Percentiles rank a stretch among this genome's conserved stretches.
Conservation (phyloP, 2,329 filamentous ascomycete genomes). For the Juglanconis oblonga region DNA sequence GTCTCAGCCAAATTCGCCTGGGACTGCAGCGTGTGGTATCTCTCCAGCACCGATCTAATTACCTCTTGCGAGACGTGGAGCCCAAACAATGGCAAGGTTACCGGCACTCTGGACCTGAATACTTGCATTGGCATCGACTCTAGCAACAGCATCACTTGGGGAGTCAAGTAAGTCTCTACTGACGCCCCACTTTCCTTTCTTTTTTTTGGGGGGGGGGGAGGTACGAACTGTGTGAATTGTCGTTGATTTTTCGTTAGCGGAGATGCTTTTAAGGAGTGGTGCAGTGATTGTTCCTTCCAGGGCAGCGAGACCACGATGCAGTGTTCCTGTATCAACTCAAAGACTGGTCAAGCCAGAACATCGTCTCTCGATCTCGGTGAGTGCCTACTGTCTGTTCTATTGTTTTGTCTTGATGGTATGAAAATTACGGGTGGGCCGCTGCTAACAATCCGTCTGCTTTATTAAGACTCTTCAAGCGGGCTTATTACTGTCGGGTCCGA, state of each 20-base stretch:
- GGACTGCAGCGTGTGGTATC: background rate
- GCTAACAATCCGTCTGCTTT: background rate
- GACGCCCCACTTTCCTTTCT: too few species aligned
- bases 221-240: background rate
- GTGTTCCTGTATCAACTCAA: background rate
- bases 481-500: too few species aligned
- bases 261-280: background rate
- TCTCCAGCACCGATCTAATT: background rate
- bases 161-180: background rate
- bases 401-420: too few species aligned
- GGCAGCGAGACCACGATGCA: background rate
- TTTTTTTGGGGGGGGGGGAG: too few species aligned
- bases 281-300: background rate
- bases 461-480: too few species aligned
- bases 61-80: background rate
- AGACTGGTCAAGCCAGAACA: background rate
- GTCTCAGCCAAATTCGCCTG: background rate
- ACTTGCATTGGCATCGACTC: conserved; percentile 5
- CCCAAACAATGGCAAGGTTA: background rate
- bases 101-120: conserved; percentile 4
- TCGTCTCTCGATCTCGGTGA: background rate
- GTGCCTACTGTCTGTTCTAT: background rate
- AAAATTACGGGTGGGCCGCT: too few species aligned
- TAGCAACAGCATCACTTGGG: background rate
- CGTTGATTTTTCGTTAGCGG: background rate